Percentiles rank a stretch among this genome's conserved stretches.
These are phyloP conservation scores for Cutaneotrichosporon daszewskae DNA, from an alignment of 1,284 basidiomycete species.

Conservation along the genomic window DNA sequence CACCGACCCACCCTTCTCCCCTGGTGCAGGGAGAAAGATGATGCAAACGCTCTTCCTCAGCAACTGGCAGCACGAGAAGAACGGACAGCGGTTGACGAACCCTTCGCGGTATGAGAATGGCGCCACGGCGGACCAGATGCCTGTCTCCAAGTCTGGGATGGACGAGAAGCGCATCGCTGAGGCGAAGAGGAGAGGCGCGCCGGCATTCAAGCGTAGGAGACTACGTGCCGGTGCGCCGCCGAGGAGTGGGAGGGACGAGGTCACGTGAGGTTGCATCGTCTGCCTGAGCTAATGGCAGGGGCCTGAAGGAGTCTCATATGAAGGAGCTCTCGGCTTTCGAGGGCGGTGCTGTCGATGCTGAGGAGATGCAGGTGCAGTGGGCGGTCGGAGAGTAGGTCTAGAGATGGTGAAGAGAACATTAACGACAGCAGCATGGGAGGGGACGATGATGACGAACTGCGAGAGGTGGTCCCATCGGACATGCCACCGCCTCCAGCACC, in stretches of 20 bases:
- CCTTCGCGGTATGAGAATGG: slow-evolving; percentile 25
- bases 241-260: not conserved
- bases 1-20: slow-evolving; percentile 51
- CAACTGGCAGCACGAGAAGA: slow-evolving; percentile 46
- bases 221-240: slow-evolving; percentile 31
- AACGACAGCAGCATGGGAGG: slow-evolving; percentile 11
- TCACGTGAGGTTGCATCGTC: not conserved
- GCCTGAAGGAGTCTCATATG: slow-evolving; percentile 26
- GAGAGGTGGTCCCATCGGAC: not conserved
- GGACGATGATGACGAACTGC: not conserved
- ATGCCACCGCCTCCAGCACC: not conserved
- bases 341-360: slow-evolving; percentile 19
- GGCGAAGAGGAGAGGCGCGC: slow-evolving; percentile 45
- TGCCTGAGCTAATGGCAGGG: not conserved
- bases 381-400: slow-evolving; percentile 23
- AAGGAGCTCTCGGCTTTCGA: slow-evolving; percentile 37
- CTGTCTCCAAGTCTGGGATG: slow-evolving; percentile 26
- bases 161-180: slow-evolving; percentile 25
- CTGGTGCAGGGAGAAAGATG: slow-evolving; percentile 59
- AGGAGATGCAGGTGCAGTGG: slow-evolving; percentile 35
- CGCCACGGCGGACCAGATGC: slow-evolving; percentile 30
- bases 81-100: slow-evolving; percentile 30
- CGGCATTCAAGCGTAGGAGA: slow-evolving; percentile 54
- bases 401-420: not conserved
- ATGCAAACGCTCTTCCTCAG: slow-evolving; percentile 55